A percentile compares a stretch with the other conserved stretches of the same genome.
These are phyloP conservation scores for Aspergillus pseudonomiae DNA, from an alignment of 2,329 filamentous ascomycete genomes.

Conservation along the genomic window DNA sequence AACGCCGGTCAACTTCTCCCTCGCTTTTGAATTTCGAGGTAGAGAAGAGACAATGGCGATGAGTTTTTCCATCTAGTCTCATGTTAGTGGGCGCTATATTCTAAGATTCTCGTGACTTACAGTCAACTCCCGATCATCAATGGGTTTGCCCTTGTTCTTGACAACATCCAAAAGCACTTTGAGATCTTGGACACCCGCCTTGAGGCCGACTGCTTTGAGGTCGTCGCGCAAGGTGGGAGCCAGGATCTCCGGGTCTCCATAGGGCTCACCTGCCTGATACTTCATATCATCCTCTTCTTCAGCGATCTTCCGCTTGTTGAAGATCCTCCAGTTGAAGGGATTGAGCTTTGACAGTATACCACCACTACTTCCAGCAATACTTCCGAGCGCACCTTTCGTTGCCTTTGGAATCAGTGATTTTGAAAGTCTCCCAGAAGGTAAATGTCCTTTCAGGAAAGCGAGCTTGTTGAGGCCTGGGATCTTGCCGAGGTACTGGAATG, in stretches of 20 bases:
- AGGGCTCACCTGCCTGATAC: constrained; percentile 13
- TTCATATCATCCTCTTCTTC: constrained; percentile 18
- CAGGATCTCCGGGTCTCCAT: constrained; percentile 46
- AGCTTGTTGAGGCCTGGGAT: constrained; percentile 2
- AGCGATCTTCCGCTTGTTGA: constrained; percentile 11
- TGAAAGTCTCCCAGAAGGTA: not conserved
- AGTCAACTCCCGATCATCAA: constrained; percentile 13
- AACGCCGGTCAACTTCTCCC: constrained; percentile 9
- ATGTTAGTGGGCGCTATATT: not conserved
- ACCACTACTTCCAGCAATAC: constrained; percentile 11
- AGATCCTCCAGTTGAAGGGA: constrained; percentile 10
- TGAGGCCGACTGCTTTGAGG: constrained; percentile 67
- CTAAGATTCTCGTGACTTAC: constrained; percentile 2
- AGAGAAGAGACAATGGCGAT: constrained; percentile 10
- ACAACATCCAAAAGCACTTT: constrained; percentile 11
- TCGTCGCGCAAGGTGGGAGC: constrained; percentile 70
- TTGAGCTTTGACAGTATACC: constrained; percentile 12
- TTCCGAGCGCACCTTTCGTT: constrained; percentile 4
- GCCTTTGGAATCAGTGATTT: not conserved
- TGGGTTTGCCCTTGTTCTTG: constrained; percentile 14
- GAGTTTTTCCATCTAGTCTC: constrained; percentile 11
- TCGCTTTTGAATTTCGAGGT: constrained; percentile 9
- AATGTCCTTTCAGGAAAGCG: not conserved
- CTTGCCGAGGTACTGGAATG: constrained; percentile 1
- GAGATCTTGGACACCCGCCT: constrained; percentile 34